A percentile compares a stretch with the other conserved stretches of the same genome.
phyloP scores from a whole-genome alignment of 2,329 filamentous ascomycete species.

The Nemania diffusa region DNA sequence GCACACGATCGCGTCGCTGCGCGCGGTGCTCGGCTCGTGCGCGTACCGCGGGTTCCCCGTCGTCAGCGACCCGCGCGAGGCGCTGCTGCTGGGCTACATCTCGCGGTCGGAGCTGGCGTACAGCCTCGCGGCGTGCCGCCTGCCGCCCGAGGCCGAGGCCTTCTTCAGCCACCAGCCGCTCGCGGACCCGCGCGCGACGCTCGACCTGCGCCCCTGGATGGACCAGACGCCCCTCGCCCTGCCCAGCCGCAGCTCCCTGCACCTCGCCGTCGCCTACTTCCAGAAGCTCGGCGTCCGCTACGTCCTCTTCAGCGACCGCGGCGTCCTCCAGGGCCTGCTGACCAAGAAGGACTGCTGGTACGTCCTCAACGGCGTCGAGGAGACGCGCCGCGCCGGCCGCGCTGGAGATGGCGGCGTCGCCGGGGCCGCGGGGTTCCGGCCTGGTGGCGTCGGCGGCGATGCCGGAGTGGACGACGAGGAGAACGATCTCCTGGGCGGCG shows the following conservation, averaged over 20 bases:
- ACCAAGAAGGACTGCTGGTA: constrained; percentile 99
- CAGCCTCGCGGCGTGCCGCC: constrained; percentile 73
- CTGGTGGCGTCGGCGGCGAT: constrained; percentile 18
- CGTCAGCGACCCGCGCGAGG: constrained; percentile 79
- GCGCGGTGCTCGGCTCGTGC: constrained; percentile 75
- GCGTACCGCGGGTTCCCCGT: constrained; percentile 93
- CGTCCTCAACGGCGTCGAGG: constrained; percentile 81
- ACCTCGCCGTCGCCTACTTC: constrained; percentile 92
- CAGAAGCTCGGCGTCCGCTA: constrained; percentile 93
- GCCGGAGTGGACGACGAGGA: constrained; percentile 36
- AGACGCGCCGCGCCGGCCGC: constrained; percentile 57
- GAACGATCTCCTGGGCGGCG: constrained; percentile 36
- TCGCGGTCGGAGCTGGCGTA: constrained; percentile 89
- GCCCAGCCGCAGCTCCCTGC: constrained; percentile 77
- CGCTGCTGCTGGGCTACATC: constrained; percentile 90
- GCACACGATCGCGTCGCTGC: constrained; percentile 83
- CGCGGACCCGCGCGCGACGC: constrained; percentile 77
- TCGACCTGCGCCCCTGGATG: constrained; percentile 97
- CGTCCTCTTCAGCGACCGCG: constrained; percentile 85
- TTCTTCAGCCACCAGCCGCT: constrained; percentile 88
- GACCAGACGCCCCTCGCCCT: constrained; percentile 97
- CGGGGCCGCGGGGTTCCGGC: constrained; percentile 46
- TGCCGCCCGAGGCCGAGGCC: constrained; percentile 78
- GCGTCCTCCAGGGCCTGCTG: constrained; percentile 82
- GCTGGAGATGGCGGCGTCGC: constrained; percentile 48